Conservation (phyloP, 495 filamentous ascomycete genomes). For the Darksidea phi region DNA sequence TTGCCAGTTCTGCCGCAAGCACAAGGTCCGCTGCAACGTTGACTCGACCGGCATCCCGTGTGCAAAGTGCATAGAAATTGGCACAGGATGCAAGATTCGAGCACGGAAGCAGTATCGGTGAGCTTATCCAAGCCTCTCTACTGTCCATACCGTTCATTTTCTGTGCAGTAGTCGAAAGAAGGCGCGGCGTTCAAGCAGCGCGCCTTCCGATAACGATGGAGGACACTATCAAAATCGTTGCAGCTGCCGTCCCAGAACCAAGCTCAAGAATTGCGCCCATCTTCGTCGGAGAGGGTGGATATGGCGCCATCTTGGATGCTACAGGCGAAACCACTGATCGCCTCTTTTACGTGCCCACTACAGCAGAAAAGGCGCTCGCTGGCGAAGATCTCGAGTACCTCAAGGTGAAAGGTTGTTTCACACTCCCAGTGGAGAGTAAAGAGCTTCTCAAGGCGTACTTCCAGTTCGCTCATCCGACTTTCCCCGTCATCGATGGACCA, state of each 20-base stretch:
- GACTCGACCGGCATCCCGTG: conserved; percentile 27
- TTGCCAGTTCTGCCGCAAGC: conserved; percentile 32
- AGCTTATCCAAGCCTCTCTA: neutral
- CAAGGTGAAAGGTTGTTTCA: conserved; percentile 34
- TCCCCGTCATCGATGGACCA: conserved; percentile 45
- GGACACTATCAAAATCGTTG: conserved; percentile 1
- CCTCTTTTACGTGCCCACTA: conserved; percentile 3
- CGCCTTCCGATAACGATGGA: neutral
- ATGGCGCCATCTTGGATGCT: conserved; percentile 12
- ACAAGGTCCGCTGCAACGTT: conserved; percentile 36
- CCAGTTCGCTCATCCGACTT: conserved; percentile 45
- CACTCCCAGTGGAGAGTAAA: conserved; percentile 5
- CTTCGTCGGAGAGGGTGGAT: conserved; percentile 14
- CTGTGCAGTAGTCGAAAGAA: neutral
- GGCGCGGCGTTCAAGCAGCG: conserved; percentile 4
- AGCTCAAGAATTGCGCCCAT: conserved; percentile 13
- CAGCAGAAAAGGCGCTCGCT: conserved; percentile 26
- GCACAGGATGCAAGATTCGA: conserved; percentile 10
- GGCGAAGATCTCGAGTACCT: conserved; percentile 32
- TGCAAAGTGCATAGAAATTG: conserved; percentile 30
- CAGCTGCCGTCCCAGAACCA: conserved; percentile 9
- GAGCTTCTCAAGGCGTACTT: conserved; percentile 39
- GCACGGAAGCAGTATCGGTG: conserved; percentile 3
- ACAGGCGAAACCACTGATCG: neutral
- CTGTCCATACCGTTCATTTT: neutral